Evolutionary conservation across 208 protist species (phyloP), one percentile per base, ranked within the genome.

Genomic region (Acanthamoeba triangularis): DNA sequence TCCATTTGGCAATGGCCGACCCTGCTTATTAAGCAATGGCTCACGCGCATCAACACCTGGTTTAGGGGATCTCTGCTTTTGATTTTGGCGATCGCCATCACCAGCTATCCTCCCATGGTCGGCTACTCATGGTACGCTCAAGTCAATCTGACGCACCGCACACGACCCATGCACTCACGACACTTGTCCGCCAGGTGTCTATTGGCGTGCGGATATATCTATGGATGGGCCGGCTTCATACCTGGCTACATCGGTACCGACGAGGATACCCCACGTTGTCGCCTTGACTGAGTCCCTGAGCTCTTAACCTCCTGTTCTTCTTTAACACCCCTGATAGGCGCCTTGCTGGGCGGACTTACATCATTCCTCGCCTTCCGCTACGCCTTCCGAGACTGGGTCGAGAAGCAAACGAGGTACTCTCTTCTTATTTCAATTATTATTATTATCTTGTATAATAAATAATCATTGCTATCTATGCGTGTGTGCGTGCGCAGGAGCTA

Each of bases 401-500:
- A 93, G 44, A 93, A 69, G 87, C 87, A 93, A 54, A 93, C 87
- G 3, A 93, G 87, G 87, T 93, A 47, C n/a, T 1, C 49, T 90
- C 30, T 41, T 5, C 1, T n/a, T 56, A 49, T 30, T 90, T 56
- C 10, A 30, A n/a, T 35, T 90, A 63, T 65, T 1, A 65, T 65
- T 7, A 7, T 63, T 41, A 25, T 44, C 23, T 13, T 6, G 54
- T 11, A 72, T 72, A 11, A 20, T 20, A 72, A 6, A n/a, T n/a
- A n/a, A n/a, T n/a, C n/a, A n/a, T n/a, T n/a, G n/a, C n/a, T n/a
- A n/a, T 41, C 3, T 3, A 41, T 41, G 37, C 2, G 1, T 1
- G 37, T 41, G 37, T 41, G 37, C 6, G 30, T n/a, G 37, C 3
- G 47, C 87, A 93, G 87, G 35, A 30, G 30, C 28, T 93, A 93